A percentile compares a stretch with the other conserved stretches of the same genome.
phyloP scores from a whole-genome alignment of 2,329 filamentous ascomycete genomes.

The Exophiala bonariae region DNA sequence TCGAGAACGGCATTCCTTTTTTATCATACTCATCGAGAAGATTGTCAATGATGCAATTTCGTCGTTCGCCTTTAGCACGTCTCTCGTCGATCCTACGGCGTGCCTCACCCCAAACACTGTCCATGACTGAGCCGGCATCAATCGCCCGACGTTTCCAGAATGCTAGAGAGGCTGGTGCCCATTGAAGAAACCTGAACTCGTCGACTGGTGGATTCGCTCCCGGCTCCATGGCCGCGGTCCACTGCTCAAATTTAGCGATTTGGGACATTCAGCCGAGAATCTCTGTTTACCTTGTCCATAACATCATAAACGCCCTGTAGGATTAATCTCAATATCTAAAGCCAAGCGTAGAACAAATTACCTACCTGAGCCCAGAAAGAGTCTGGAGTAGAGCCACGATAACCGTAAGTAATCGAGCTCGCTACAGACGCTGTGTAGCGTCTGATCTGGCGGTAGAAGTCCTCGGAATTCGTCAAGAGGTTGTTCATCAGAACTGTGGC shows the following conservation, averaged over 20 bases:
- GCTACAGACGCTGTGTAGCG: constrained; percentile 41
- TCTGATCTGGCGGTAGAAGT: constrained; percentile 9
- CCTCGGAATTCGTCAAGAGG: constrained; percentile 6
- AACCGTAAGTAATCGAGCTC: constrained; percentile 52
- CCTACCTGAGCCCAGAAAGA: constrained; percentile 12
- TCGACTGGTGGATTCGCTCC: constrained; percentile 52
- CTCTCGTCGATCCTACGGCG: constrained; percentile 28
- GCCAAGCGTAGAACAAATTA: neutral
- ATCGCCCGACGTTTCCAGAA: constrained; percentile 38
- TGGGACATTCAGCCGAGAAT: neutral
- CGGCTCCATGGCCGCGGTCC: constrained; percentile 15
- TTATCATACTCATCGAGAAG: constrained; percentile 35
- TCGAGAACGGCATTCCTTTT: constrained; percentile 9
- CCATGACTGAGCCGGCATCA: constrained; percentile 40
- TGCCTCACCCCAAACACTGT: constrained; percentile 37
- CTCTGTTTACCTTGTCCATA: constrained; percentile 8
- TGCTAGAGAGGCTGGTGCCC: constrained; percentile 38
- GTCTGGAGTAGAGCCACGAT: constrained; percentile 37
- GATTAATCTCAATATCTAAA: neutral
- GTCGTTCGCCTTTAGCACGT: constrained; percentile 16
- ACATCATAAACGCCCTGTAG: constrained; percentile 5
- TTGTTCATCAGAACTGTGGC: constrained; percentile 8
- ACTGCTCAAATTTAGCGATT: constrained; percentile 38
- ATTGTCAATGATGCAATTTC: constrained; percentile 39
- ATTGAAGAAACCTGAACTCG: constrained; percentile 44